A percentile compares a stretch with the other conserved stretches of the same genome.
These are phyloP conservation scores for Ilyonectria robusta DNA, from an alignment of 2,329 filamentous ascomycete genomes.

Conservation along the genomic window DNA sequence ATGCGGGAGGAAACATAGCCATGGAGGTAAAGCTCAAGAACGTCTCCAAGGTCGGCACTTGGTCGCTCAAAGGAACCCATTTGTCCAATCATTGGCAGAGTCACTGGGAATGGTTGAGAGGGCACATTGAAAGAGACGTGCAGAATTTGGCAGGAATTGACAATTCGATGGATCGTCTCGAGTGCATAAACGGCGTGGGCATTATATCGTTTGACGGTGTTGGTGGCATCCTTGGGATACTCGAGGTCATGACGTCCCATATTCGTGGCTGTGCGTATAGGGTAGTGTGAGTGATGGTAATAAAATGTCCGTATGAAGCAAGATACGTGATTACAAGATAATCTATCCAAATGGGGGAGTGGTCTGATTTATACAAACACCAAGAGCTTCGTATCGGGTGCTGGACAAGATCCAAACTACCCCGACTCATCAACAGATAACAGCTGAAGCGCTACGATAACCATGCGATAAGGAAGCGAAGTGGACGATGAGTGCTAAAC, in stretches of 20 bases:
- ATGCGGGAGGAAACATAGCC: constrained; percentile 86
- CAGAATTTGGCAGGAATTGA: constrained; percentile 82
- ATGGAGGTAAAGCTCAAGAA: constrained; percentile 84
- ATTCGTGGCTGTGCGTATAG: not conserved
- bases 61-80: constrained; percentile 80
- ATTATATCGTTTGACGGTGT: constrained; percentile 77
- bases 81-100: constrained; percentile 89
- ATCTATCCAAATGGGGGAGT: not conserved
- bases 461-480: not conserved
- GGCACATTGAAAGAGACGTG: constrained; percentile 83
- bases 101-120: constrained; percentile 78
- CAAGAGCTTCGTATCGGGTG: not conserved
- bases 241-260: constrained; percentile 61
- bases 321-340: not conserved
- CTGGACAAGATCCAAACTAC: not conserved
- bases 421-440: not conserved
- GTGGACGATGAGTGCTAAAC: not conserved
- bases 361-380: not conserved
- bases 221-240: constrained; percentile 75
- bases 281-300: not conserved
- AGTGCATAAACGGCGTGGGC: constrained; percentile 79
- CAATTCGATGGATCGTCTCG: constrained; percentile 79
- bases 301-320: not conserved
- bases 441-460: not conserved
- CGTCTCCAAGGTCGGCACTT: constrained; percentile 73